Base-by-base conservation (phyloP, 2,329 filamentous ascomycete species). In the Sordariomycetes sp. region DNA sequence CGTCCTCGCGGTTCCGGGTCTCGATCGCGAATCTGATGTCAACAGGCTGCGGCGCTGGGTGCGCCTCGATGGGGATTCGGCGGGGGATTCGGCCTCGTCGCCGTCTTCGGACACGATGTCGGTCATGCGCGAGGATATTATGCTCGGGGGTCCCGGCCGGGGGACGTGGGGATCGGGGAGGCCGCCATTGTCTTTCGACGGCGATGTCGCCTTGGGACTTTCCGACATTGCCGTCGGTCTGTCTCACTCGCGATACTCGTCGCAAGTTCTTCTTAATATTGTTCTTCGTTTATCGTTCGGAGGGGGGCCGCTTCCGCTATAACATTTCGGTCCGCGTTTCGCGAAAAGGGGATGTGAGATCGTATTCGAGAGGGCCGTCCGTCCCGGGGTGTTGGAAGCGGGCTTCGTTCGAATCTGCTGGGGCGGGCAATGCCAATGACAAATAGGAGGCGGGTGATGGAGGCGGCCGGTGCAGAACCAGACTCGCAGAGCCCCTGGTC, bases 81-180 rank as follows among this genome's bases (percentile, higher is more conserved):
- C 60, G 22, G 70, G 69, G 40, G 67, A 64, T 37, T 74, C 72
- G 46, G 66, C 66, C 18, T 76, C 74, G 51, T 72, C 75, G 22
- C 79, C 80, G 63, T 85, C 80, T 57, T 84, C 79, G 22, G 79
- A 82, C 28, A 73, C 77, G 60, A 84, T 80, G 61, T 85, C 82
- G 35, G 86, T 89, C 79, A 89, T 86, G 61, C 83, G 83, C 59
- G 86, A 88, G 32, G 87, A 89, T 57, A 89, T 86, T 59, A 88
- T 78, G 62, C 85, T 88, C 53, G 83, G 77, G 24, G 81, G 78
- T 35, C 81, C 32, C 8, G 53, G 18, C n/a, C 14, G 40, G 6
- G 40, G 28, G 28, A 32, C 40, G 18, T 46, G 40, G 40, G 40
- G 40, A 7, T n/a, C 40, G 40, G n/a, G 40, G 10, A 50, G 12